Evolutionary conservation across 2,329 filamentous ascomycete species (phyloP), one percentile per base, ranked within the genome.

Genomic region (Leptographium procerum): DNA sequence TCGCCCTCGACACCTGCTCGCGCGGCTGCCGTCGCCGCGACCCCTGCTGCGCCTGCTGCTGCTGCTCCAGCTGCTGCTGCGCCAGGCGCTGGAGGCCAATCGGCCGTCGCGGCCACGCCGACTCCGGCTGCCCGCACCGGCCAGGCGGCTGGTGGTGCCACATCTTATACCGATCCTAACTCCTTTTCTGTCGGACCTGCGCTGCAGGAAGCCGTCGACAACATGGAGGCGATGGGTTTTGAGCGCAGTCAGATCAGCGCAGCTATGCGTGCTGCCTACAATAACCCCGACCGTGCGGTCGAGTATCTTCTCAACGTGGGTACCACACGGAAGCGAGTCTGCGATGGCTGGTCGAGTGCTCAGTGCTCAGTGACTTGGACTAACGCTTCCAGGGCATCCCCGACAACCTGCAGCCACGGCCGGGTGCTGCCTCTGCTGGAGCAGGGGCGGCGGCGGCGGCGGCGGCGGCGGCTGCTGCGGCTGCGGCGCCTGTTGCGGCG

Each of bases 161-260:
- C 79, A 55, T 62, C 75, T 73, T 68, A 85, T 69, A 84, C 85
- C 68, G 86, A 91, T 66, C 83, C 88, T 28, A 92, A 88, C 33
- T 85, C 89, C n/a, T 81, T 97, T 69, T 85, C 91, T 24, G 86
- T 96, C 76, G 94, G 94, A 57, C 79, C 86, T 61, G 87, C 92
- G 71, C 85, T 91, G 65, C 83, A 88, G 62, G 84, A 86, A 65
- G 91, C 90, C 43, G 87, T 97, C 67, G 81, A 87, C 54, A 90
- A 91, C 70, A 96, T 99, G 91, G 91, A 96, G 75, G 87, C 87
- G 64, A 99, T 99, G 94, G 94, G 94, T 10, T 99, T 99, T 66
- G 84, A 89, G 68, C 83, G 91, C 68, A 77, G 84, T 56, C 88
- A 95, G 69, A 96, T 96, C 65, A 91, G 96, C 66, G 84, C 87